Percentiles rank a stretch among this genome's conserved stretches.
These are phyloP conservation scores for Gamsiella multidivaricata DNA, from an alignment of 192 early-diverging fungal species.

Conservation along the genomic window DNA sequence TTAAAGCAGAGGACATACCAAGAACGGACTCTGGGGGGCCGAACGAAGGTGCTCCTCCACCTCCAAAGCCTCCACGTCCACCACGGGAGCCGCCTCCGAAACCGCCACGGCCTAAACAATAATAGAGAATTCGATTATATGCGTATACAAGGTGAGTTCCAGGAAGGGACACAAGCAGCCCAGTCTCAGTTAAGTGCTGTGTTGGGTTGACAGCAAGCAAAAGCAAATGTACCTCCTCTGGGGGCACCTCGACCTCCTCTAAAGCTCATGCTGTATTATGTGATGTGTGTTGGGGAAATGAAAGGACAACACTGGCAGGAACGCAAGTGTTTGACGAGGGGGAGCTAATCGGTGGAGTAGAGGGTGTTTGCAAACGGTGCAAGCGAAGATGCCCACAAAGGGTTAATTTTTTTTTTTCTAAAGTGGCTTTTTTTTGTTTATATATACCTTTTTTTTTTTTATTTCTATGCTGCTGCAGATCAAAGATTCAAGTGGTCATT, in stretches of 20 bases:
- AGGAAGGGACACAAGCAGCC: no score
- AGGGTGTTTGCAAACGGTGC: constrained; percentile 1
- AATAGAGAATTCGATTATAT: neutral
- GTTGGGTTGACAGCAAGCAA: neutral
- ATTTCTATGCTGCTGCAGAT: no score
- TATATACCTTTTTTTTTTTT: no score
- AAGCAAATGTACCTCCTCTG: constrained; percentile 28
- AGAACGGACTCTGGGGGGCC: constrained; percentile 85
- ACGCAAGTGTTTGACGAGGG: neutral
- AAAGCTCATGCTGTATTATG: constrained; percentile 47
- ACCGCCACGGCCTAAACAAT: constrained; percentile 42
- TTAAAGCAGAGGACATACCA: constrained; percentile 56
- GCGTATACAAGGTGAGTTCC: no score
- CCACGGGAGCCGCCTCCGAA: constrained; percentile 60
- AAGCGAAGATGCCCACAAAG: no score
- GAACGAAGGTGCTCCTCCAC: constrained; percentile 60
- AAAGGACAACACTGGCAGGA: neutral
- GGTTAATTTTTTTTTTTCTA: no score
- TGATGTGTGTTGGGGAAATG: constrained; percentile 7
- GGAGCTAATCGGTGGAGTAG: constrained; percentile 8
- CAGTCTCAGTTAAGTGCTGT: no score
- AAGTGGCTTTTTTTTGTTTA: no score
- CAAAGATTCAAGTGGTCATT: no score
- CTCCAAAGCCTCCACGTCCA: constrained; percentile 64
- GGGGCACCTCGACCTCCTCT: constrained; percentile 50